Evolutionary conservation across 805 yeast genomes (phyloP), one percentile per base, ranked within the genome.

Genomic region (Blastobotrys mokoenaii): DNA sequence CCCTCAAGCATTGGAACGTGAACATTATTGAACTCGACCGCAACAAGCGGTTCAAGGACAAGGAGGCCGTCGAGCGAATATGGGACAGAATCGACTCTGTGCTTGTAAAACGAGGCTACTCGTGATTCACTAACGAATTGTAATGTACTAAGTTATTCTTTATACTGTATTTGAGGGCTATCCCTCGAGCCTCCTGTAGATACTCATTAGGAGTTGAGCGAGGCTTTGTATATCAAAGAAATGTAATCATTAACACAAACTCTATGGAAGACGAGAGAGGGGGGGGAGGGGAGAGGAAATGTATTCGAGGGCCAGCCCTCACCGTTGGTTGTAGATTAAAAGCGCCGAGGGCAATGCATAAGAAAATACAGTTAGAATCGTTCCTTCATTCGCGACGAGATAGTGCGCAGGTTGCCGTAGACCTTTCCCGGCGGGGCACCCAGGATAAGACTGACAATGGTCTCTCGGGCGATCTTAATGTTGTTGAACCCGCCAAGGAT

Each of bases 361-460:
- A n/a, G n/a, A n/a, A n/a, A n/a, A n/a, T n/a, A n/a, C n/a, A n/a
- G n/a, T 52, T 67, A 93, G 65, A 84, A 93, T 60, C 97, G 80
- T 68, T 93, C 98, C 70, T 93, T 93, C 82, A 93, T 78, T 69
- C 98, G 79, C 10, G 97, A 85, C 40, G 97, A 96, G 55, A 93
- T 94, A 33, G 95, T 87, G 69, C 98, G 84, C 66, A 93, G 74
- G 65, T 93, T 93, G 54, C 97, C 97, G 63, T 93, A 93, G 47
- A 93, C 96, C 67, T 93, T 93, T 53, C 97, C 97, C 34, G 98
- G 98, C 35, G 97, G 98, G 50, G 94, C 82, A 71, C 99, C 99
- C 58, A 93, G 76, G 68, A 93, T 93, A 61, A 93, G 74, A 52
- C 90, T 79, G 49, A 93, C 96, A 29, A 93, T 96, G 12, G 97